Conservation (phyloP, 2,329 filamentous ascomycete species). For the Fusarium temperatum region DNA sequence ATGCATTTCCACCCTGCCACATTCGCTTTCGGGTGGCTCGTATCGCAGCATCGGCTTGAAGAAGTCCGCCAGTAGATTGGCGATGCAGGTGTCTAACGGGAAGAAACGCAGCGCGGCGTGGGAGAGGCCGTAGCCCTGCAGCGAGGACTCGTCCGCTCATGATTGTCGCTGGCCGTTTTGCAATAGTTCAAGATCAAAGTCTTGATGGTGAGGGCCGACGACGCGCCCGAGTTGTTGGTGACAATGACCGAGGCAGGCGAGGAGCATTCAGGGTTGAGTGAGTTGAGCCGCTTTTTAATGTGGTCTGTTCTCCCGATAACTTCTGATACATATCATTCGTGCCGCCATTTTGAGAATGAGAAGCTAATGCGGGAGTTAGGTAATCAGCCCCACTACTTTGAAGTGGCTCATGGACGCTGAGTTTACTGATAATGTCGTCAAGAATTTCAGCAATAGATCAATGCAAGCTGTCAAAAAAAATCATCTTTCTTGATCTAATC, state of each 20-base stretch:
- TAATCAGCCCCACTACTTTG: conserved; percentile 30
- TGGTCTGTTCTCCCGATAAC: conserved; percentile 25
- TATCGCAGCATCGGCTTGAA: conserved; percentile 71
- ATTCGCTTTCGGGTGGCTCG: conserved; percentile 69
- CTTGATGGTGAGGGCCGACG: conserved; percentile 37
- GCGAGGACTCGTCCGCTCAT: conserved; percentile 63
- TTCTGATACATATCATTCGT: conserved; percentile 39
- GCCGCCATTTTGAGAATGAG: conserved; percentile 32
- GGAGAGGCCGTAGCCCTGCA: conserved; percentile 73
- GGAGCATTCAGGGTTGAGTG: conserved; percentile 31
- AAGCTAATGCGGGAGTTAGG: conserved; percentile 28
- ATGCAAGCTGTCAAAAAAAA: not conserved
- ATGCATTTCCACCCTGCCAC: conserved; percentile 83
- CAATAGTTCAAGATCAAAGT: conserved; percentile 30
- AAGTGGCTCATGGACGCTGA: not conserved
- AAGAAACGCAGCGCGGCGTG: conserved; percentile 67
- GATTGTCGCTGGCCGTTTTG: conserved; percentile 25
- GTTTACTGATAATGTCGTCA: not conserved
- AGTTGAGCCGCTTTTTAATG: conserved; percentile 22
- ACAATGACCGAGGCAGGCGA: conserved; percentile 24
- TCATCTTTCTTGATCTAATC: not conserved
- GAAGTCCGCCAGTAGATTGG: conserved; percentile 73
- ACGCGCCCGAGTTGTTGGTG: conserved; percentile 33
- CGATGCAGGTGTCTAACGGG: conserved; percentile 72
- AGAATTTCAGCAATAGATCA: accelerated